Evolutionary conservation across 108 stramenopile genomes (phyloP).

Genomic region (Fistulifera pelliculosa): DNA sequence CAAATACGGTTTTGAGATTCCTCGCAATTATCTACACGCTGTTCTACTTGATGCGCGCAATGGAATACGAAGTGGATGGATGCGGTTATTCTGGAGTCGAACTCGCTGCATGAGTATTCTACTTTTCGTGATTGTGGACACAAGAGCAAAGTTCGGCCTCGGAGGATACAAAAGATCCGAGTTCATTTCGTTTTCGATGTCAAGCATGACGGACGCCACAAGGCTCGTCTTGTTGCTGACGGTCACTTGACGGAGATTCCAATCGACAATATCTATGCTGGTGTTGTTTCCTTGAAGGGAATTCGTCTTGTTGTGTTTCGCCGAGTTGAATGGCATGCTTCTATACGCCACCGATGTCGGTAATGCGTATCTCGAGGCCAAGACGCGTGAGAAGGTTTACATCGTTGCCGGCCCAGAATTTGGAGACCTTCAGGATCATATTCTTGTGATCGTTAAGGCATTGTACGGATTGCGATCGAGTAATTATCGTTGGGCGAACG

Average conservation of each 20-base stretch:
- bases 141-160: conserved; percentile 2
- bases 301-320: conserved; percentile 19
- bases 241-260: conserved; percentile 20
- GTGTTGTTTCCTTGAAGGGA: conserved; percentile 21
- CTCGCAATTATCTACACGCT: conserved; percentile 15
- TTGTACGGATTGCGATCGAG: conserved; percentile 5
- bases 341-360: conserved; percentile 15
- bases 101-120: conserved; percentile 11
- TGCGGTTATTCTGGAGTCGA: conserved; percentile 8
- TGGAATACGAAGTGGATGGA: conserved; percentile 32
- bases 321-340: conserved; percentile 20
- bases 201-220: conserved; percentile 29
- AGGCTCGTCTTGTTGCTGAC: conserved; percentile 23
- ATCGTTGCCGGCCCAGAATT: conserved; percentile 15
- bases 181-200: conserved; percentile 18
- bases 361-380: conserved; percentile 14
- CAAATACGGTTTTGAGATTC: conserved; percentile 16
- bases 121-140: conserved; percentile 17
- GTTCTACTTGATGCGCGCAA: conserved; percentile 20
- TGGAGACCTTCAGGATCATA: not conserved
- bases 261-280: conserved; percentile 14
- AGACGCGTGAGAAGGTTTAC: conserved; percentile 16
- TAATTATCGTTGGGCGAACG: not conserved
- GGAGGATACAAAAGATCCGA: conserved; percentile 19
- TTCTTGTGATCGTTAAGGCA: conserved; percentile 2